phyloP scores from a whole-genome alignment of 2,329 filamentous ascomycete genomes.

The Akanthomyces lecanii region DNA sequence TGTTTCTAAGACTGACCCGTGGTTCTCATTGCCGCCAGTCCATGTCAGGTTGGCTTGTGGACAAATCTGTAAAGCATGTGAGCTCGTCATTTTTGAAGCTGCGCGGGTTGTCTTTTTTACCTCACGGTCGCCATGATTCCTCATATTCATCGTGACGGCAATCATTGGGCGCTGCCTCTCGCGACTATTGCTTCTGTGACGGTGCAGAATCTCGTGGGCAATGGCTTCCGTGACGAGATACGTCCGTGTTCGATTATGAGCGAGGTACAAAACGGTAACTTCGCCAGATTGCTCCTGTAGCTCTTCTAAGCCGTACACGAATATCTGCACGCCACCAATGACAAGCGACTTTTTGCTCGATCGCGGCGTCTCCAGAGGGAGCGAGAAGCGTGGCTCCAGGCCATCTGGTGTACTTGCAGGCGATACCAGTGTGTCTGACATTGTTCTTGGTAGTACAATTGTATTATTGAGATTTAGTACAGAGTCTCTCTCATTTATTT shows the following conservation, averaged over 20 bases:
- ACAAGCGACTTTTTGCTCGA: constrained; percentile 7
- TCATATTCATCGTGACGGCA: constrained; percentile 16
- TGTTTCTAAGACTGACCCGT: neutral
- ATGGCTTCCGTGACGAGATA: constrained; percentile 11
- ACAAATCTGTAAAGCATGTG: neutral
- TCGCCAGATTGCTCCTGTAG: neutral
- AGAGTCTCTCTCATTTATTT: too few relatives aligned
- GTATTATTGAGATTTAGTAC: too few relatives aligned
- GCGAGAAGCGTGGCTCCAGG: constrained; percentile 13
- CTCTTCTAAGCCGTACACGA: constrained; percentile 6
- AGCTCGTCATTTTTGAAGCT: neutral
- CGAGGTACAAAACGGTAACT: constrained; percentile 7
- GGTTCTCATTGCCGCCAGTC: constrained; percentile 4
- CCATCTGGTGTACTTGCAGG: neutral
- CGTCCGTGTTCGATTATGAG: constrained; percentile 11
- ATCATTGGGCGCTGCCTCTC: neutral
- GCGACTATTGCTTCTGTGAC: neutral
- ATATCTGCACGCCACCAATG: constrained; percentile 8
- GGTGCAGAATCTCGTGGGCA: constrained; percentile 14
- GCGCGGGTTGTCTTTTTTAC: neutral
- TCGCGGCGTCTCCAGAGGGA: constrained; percentile 1
- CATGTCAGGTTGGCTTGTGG: constrained; percentile 2
- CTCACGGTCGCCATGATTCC: constrained; percentile 15
- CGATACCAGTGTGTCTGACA: neutral
- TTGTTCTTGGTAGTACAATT: neutral